These are phyloP conservation scores for Phytophthora tentaculata DNA, from an alignment of 352 stramenopile genomes.

Conservation along the genomic window DNA sequence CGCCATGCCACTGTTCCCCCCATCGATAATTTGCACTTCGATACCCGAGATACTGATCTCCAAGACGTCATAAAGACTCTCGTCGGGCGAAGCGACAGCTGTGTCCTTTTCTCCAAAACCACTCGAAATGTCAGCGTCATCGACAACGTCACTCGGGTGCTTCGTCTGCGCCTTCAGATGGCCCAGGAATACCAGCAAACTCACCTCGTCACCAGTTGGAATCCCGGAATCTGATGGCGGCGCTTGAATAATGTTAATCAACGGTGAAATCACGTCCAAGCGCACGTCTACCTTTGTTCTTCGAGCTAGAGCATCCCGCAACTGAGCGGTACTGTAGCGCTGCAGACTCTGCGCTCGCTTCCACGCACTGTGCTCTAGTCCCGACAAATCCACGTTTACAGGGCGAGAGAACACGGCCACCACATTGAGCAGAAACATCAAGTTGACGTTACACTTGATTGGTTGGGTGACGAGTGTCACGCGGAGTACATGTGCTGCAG, in stretches of 20 bases:
- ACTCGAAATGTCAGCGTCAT: conserved; percentile 18
- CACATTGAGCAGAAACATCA: conserved; percentile 76
- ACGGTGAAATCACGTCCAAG: conserved; percentile 80
- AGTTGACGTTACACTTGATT: conserved; percentile 81
- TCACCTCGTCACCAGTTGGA: conserved; percentile 42
- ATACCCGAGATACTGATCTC: conserved; percentile 82
- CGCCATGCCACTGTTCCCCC: conserved; percentile 9
- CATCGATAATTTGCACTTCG: conserved; percentile 72
- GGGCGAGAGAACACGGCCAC: conserved; percentile 75
- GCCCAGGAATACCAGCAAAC: conserved; percentile 75
- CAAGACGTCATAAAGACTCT: conserved; percentile 79
- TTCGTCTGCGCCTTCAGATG: conserved; percentile 76
- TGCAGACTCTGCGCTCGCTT: conserved; percentile 76
- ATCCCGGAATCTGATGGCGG: conserved; percentile 27
- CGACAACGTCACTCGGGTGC: conserved; percentile 30
- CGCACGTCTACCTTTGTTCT: conserved; percentile 78
- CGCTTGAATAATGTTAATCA: conserved; percentile 77
- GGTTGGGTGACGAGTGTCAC: conserved; percentile 81
- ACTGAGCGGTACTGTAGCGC: conserved; percentile 76
- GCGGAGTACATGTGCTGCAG: conserved; percentile 44
- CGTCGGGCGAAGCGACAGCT: conserved; percentile 30
- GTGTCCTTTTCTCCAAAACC: conserved; percentile 15
- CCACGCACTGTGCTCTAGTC: conserved; percentile 76
- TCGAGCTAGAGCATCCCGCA: conserved; percentile 68
- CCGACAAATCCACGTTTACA: conserved; percentile 76